Percentiles rank a stretch among this genome's conserved stretches.
These are phyloP conservation scores for Penicillium salamii DNA, from an alignment of 495 filamentous ascomycete species.

Conservation along the genomic window DNA sequence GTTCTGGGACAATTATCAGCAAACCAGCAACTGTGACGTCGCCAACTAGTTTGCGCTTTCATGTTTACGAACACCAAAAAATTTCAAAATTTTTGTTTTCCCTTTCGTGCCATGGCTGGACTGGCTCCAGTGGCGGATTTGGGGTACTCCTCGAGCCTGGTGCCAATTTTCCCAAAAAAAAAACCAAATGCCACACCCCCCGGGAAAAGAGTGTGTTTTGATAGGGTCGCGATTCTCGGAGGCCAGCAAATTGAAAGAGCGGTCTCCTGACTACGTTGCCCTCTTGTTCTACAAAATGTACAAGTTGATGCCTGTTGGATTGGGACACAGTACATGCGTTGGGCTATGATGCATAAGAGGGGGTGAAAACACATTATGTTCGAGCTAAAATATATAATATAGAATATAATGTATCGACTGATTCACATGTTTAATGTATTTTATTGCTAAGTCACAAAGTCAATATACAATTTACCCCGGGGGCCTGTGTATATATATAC, in stretches of 20 bases:
- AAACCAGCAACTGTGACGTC: constrained; percentile 17
- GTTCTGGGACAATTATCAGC: constrained; percentile 48
- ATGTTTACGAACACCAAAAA: neutral
- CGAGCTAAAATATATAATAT: neutral
- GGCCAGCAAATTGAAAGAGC: constrained; percentile 1
- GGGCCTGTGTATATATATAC: no score
- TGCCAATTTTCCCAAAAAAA: neutral
- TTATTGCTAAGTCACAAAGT: no score
- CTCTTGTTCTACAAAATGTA: neutral
- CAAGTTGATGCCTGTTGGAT: constrained; percentile 14
- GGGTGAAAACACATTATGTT: neutral
- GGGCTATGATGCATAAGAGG: constrained; percentile 13
- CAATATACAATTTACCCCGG: no score
- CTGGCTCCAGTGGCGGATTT: no score
- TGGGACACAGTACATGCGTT: constrained; percentile 23
- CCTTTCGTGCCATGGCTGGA: no score
- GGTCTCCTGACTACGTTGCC: neutral
- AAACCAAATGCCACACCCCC: neutral
- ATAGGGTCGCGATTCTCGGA: neutral
- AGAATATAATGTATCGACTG: neutral
- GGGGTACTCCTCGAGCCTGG: no score
- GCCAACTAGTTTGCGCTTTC: constrained; percentile 30
- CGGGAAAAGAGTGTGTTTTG: no score
- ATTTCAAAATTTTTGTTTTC: neutral
- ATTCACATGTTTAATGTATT: neutral